phyloP scores from a whole-genome alignment of 78 protist species.

The Cyanophora paradoxa region DNA sequence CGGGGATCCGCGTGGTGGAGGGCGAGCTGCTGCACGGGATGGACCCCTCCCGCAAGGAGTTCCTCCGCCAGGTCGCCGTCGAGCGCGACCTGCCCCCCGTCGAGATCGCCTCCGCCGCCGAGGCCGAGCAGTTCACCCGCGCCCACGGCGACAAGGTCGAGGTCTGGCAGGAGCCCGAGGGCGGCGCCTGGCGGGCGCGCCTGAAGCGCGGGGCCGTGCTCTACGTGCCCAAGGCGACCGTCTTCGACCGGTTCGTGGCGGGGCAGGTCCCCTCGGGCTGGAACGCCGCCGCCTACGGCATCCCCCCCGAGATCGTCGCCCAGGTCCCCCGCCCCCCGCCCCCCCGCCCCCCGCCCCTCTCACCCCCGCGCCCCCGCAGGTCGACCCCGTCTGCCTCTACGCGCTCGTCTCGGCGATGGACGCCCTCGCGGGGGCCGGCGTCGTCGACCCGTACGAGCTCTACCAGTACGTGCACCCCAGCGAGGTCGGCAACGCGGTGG shows the following conservation, averaged over 20 bases:
- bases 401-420: constrained; percentile 26
- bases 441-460: constrained; percentile 56
- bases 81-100: constrained; percentile 46
- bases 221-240: constrained; percentile 48
- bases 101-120: constrained; percentile 34
- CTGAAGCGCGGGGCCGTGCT: constrained; percentile 39
- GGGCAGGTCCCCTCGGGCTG: constrained; percentile 68
- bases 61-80: constrained; percentile 54
- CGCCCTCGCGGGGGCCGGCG: constrained; percentile 32
- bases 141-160: too few species aligned
- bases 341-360: too few species aligned
- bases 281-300: constrained; percentile 42
- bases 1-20: constrained; percentile 59
- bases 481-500: constrained; percentile 54
- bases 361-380: too few species aligned
- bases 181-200: constrained; percentile 1
- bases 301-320: constrained; percentile 45
- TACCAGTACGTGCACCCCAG: constrained; percentile 55
- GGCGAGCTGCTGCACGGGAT: constrained; percentile 56
- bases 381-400: constrained; percentile 59
- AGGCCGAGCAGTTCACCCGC: too few species aligned
- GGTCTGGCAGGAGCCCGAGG: neutral
- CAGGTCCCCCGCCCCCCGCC: too few species aligned
- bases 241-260: constrained; percentile 45
- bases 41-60: constrained; percentile 35